Conservation (phyloP, 441 rosid genomes). For the Mallotus japonicus region DNA sequence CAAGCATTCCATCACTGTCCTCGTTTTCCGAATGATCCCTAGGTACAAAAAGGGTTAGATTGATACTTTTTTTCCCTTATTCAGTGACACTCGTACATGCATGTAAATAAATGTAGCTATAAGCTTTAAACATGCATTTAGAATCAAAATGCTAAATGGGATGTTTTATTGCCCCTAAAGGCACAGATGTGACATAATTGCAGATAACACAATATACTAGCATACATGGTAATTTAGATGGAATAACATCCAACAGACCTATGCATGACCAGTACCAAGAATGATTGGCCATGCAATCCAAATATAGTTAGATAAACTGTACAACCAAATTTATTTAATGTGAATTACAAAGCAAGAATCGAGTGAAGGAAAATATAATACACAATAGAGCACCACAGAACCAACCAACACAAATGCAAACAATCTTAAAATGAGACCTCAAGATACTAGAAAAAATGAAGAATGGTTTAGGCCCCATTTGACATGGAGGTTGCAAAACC, state of each 20-base stretch:
- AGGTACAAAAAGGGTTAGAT: slow-evolving; percentile 15
- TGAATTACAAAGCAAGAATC: background rate
- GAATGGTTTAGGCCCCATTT: too few relatives aligned
- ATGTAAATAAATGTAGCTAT: slow-evolving; percentile 2
- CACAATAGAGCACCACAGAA: background rate
- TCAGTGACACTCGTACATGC: background rate
- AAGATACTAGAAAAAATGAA: background rate
- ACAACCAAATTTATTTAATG: background rate
- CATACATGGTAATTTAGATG: background rate
- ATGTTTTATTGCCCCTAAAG: background rate
- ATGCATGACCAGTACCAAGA: background rate
- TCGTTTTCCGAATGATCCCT: slow-evolving; percentile 93
- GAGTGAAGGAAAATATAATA: background rate
- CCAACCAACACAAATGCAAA: background rate
- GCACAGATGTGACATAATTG: background rate
- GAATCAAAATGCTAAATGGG: background rate
- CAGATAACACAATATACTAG: background rate
- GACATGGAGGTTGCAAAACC: too few relatives aligned
- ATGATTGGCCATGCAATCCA: background rate
- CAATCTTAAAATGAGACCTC: background rate
- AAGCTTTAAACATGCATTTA: background rate
- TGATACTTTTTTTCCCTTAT: background rate
- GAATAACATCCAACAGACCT: background rate
- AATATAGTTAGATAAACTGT: background rate
- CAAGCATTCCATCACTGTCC: slow-evolving; percentile 96